Conservation (phyloP, 2,329 filamentous ascomycete genomes). For the Colletotrichum phormii region DNA sequence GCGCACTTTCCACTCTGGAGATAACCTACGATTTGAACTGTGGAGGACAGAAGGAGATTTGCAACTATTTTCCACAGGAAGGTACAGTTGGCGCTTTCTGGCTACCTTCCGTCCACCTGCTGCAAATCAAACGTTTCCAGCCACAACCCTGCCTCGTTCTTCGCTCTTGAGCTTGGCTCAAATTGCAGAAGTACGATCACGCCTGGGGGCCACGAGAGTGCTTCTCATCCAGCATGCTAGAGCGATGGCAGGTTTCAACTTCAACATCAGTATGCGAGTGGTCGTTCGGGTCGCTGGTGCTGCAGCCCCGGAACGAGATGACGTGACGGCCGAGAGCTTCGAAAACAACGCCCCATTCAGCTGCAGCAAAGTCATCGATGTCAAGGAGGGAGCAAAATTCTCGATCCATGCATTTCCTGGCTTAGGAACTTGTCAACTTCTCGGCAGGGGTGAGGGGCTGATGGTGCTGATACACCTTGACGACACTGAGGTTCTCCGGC, state of each 20-base stretch:
- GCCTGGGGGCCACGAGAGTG: not conserved
- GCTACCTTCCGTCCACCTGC: not conserved
- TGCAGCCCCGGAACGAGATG: not conserved
- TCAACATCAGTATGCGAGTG: not conserved
- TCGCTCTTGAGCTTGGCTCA: not conserved
- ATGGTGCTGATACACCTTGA: not conserved
- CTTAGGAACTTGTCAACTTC: too few relatives aligned
- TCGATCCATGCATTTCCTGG: not conserved
- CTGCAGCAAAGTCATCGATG: not conserved
- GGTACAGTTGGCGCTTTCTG: not conserved
- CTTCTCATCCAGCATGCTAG: not conserved
- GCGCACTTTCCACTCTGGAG: not conserved
- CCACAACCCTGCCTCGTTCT: not conserved
- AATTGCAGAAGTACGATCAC: not conserved
- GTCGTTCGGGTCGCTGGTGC: not conserved
- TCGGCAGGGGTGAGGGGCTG: not conserved
- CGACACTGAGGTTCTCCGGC: not conserved
- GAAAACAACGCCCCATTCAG: not conserved
- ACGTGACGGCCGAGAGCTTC: not conserved
- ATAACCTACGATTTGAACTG: not conserved
- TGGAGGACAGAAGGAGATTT: not conserved
- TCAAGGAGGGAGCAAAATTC: not conserved
- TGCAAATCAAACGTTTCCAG: not conserved
- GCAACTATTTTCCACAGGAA: not conserved
- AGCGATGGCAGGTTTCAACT: not conserved